Percentiles rank a stretch among this genome's conserved stretches.
Conservation (phyloP, 2,329 filamentous ascomycete species). For the Xylaria sp. region DNA sequence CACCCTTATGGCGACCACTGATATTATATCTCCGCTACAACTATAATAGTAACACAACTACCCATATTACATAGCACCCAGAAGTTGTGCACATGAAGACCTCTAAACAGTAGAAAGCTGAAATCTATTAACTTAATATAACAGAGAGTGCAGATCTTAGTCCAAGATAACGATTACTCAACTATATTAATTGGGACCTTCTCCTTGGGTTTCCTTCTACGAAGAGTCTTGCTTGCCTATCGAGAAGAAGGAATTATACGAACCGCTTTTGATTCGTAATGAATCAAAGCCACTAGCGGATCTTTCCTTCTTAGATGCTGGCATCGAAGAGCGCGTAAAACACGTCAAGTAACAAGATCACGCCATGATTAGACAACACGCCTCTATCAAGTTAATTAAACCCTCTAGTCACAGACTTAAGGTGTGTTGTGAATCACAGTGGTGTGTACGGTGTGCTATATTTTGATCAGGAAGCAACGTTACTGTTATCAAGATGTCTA, state of each 20-base stretch:
- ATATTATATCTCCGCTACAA: not conserved
- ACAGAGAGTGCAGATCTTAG: not conserved
- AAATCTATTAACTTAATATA: not conserved
- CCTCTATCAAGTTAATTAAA: not conserved
- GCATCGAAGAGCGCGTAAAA: not conserved
- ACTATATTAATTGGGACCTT: not conserved
- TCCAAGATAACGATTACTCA: slow-evolving; percentile 3
- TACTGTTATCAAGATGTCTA: not conserved
- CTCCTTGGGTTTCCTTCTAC: not conserved
- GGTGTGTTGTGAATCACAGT: not conserved
- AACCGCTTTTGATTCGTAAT: not conserved
- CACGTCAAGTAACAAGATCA: slow-evolving; percentile 3
- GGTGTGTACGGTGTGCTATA: not conserved
- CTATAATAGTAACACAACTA: not conserved
- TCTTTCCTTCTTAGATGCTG: not conserved
- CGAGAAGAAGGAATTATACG: not conserved
- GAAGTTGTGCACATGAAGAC: not conserved
- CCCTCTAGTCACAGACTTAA: not conserved
- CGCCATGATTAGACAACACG: not conserved
- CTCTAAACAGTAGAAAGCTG: not conserved
- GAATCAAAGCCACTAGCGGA: slow-evolving; percentile 8
- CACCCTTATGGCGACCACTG: not conserved
- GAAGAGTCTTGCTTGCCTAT: slow-evolving; percentile 4
- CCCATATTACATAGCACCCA: not conserved
- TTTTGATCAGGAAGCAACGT: not conserved